Percentiles rank a stretch among this genome's conserved stretches.
Evolutionary conservation across 306 rosid species (phyloP).

Genomic region (Lotus japonicus): DNA sequence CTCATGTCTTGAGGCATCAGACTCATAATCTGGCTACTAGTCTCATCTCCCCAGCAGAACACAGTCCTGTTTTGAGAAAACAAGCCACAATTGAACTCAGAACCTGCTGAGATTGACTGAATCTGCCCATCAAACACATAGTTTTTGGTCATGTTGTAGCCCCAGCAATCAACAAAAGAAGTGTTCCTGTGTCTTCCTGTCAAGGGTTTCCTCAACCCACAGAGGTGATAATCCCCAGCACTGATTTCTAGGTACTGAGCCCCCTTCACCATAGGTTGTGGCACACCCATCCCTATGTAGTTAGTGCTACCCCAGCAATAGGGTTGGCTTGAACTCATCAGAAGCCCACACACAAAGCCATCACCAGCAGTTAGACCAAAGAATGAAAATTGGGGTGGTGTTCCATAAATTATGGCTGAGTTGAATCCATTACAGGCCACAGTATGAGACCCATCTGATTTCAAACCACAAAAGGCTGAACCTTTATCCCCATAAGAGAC

Average conservation of each 20-base stretch:
- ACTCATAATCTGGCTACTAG: constrained; percentile 55
- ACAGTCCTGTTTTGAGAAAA: constrained; percentile 77
- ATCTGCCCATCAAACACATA: constrained; percentile 67
- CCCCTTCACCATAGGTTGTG: constrained; percentile 67
- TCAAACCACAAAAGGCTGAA: constrained; percentile 67
- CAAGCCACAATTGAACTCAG: constrained; percentile 82
- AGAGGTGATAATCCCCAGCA: constrained; percentile 92
- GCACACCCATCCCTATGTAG: constrained; percentile 76
- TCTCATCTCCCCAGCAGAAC: constrained; percentile 90
- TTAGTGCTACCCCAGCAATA: constrained; percentile 92
- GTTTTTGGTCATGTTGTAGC: constrained; percentile 83
- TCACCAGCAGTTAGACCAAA: constrained; percentile 81
- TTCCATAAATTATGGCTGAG: constrained; percentile 67
- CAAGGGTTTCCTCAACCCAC: constrained; percentile 47
- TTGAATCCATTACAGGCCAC: constrained; percentile 78
- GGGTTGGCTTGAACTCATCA: constrained; percentile 68
- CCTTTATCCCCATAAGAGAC: constrained; percentile 86
- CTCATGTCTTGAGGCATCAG: constrained; percentile 45
- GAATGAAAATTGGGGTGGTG: constrained; percentile 59
- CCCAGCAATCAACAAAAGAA: constrained; percentile 91
- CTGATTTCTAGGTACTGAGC: constrained; percentile 72
- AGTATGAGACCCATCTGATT: constrained; percentile 82
- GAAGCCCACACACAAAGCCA: constrained; percentile 90
- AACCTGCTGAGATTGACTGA: constrained; percentile 75
- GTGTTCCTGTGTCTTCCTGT: constrained; percentile 50